Conservation (phyloP, 768 basidiomycete species). For the Pulveroboletus frians region DNA sequence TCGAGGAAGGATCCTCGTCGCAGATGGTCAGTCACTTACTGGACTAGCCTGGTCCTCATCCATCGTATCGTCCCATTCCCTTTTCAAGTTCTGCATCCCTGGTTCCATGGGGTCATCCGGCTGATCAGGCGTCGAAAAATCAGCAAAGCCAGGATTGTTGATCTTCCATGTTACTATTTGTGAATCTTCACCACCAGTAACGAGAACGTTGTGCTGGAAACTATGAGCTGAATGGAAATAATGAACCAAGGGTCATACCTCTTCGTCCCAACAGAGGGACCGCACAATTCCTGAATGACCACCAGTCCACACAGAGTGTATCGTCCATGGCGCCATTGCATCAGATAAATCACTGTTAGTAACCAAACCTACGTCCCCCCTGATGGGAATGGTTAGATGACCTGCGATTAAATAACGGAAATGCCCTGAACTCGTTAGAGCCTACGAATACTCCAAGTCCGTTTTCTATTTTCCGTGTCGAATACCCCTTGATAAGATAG, state of each 20-base stretch:
- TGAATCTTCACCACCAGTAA: conserved; percentile 50
- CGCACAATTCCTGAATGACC: conserved; percentile 57
- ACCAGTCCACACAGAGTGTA: conserved; percentile 48
- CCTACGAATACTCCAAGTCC: conserved; percentile 57
- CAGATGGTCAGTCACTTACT: conserved; percentile 12
- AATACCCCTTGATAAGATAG: conserved; percentile 58
- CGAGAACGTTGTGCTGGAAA: conserved; percentile 36
- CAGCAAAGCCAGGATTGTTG: conserved; percentile 2
- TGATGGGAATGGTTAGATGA: conserved; percentile 19
- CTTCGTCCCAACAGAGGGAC: conserved; percentile 51
- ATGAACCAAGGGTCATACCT: conserved; percentile 29
- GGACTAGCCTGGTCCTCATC: conserved; percentile 1
- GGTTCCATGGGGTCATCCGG: conserved; percentile 12
- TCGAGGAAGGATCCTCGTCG: not conserved
- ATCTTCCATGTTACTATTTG: conserved; percentile 41
- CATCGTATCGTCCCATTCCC: conserved; percentile 22
- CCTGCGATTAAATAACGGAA: not conserved
- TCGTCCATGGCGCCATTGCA: conserved; percentile 40
- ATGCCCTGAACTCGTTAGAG: conserved; percentile 58
- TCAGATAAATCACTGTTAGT: conserved; percentile 39
- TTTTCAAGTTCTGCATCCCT: conserved; percentile 13
- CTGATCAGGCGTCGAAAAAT: not conserved
- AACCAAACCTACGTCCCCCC: conserved; percentile 56
- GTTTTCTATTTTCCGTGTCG: conserved; percentile 13
- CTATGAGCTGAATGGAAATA: not conserved